Evolutionary conservation across 345 rosid genomes (phyloP).

Genomic region (Punica granatum): DNA sequence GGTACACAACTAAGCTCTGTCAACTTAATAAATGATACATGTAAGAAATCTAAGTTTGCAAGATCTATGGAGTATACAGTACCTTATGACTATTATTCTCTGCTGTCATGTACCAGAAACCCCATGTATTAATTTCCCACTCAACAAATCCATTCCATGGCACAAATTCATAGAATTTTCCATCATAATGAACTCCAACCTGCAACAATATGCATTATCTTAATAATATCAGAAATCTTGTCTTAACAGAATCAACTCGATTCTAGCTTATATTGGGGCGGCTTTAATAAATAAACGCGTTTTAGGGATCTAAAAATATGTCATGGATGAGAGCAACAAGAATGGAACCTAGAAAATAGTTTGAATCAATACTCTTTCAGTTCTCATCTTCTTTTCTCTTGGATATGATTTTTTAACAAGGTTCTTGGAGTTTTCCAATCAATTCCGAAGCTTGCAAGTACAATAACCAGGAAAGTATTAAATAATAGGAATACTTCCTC

Average conservation of each 20-base stretch:
- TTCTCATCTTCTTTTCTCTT: neutral
- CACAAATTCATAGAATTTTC: constrained; percentile 76
- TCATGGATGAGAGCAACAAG: neutral
- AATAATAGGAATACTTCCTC: neutral
- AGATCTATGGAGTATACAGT: constrained; percentile 4
- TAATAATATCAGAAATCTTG: neutral
- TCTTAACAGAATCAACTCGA: neutral
- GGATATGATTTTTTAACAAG: neutral
- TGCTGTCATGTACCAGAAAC: constrained; percentile 70
- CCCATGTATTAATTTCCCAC: constrained; percentile 86
- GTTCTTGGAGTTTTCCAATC: neutral
- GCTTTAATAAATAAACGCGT: neutral
- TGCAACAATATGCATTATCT: constrained; percentile 22
- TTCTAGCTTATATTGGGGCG: neutral
- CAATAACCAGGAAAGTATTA: neutral
- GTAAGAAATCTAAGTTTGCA: neutral
- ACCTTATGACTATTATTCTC: constrained; percentile 73
- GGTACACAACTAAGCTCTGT: neutral
- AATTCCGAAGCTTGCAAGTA: neutral
- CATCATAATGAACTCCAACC: constrained; percentile 89
- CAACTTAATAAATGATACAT: neutral
- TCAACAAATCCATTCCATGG: constrained; percentile 76
- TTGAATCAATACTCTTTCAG: neutral
- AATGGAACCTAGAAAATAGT: neutral
- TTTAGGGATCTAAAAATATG: neutral